Evolutionary conservation across 345 rosid species (phyloP).

Genomic region (Eucalyptus polybractea): DNA sequence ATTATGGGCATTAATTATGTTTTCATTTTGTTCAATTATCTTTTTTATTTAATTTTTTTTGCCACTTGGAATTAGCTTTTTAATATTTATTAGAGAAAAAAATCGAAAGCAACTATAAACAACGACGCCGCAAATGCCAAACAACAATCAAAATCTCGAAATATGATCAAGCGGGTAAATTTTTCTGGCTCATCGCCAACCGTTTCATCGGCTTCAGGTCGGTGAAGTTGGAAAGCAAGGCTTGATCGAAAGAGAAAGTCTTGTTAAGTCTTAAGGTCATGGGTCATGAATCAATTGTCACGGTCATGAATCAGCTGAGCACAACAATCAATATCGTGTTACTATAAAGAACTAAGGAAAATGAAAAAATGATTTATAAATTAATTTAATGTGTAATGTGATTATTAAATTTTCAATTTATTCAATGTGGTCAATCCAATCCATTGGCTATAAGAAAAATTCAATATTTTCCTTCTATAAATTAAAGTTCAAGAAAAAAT

Average conservation of each 20-base stretch:
- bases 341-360: too few relatives aligned
- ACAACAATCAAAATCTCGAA: not conserved
- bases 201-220: fast-evolving
- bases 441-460: too few relatives aligned
- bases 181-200: fast-evolving
- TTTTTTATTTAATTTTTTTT: not conserved
- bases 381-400: too few relatives aligned
- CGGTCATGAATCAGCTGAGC: fast-evolving
- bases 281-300: not conserved
- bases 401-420: fast-evolving
- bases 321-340: fast-evolving
- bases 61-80: not conserved
- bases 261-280: not conserved
- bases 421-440: fast-evolving
- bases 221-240: fast-evolving
- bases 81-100: not conserved
- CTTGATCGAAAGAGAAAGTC: not conserved
- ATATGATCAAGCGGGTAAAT: not conserved
- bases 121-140: not conserved
- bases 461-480: not conserved
- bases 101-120: not conserved
- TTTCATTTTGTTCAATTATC: not conserved
- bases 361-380: not conserved
- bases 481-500: fast-evolving
- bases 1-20: not conserved